A percentile compares a stretch with the other conserved stretches of the same genome.
These are phyloP conservation scores for Iris macrosiphon DNA, from an alignment of 106 monocot species.

Conservation along the genomic window DNA sequence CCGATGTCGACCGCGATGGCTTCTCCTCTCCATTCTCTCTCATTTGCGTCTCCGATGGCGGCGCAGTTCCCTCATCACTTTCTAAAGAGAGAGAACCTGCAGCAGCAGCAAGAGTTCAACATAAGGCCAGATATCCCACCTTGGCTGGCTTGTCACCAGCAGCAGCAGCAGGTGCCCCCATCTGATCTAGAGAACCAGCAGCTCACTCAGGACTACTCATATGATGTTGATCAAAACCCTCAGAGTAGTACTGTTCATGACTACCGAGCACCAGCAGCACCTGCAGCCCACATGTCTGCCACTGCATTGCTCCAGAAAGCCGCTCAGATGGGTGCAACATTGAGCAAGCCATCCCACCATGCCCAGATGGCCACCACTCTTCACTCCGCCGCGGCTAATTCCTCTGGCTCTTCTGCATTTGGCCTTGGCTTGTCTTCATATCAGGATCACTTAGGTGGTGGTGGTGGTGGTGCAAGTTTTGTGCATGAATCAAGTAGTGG, in stretches of 20 bases:
- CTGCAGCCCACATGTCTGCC: slow-evolving; percentile 59
- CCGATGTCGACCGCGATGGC: too few relatives aligned
- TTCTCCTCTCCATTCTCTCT: too few relatives aligned
- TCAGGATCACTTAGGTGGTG: too few relatives aligned
- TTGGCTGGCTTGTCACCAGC: slow-evolving; percentile 26
- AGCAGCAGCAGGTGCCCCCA: neutral
- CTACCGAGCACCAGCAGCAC: neutral
- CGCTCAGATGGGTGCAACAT: slow-evolving; percentile 71
- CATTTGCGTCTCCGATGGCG: too few relatives aligned
- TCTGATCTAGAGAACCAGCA: slow-evolving; percentile 3
- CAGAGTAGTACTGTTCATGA: neutral
- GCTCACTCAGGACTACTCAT: slow-evolving; percentile 2
- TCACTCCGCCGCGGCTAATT: too few relatives aligned
- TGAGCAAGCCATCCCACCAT: slow-evolving; percentile 31
- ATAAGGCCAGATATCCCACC: slow-evolving; percentile 25
- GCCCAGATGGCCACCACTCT: slow-evolving; percentile 52
- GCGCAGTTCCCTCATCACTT: too few relatives aligned
- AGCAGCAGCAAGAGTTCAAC: too few relatives aligned
- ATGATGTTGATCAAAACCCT: neutral
- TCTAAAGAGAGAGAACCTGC: too few relatives aligned
- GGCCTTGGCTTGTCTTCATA: too few relatives aligned
- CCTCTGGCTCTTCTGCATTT: neutral
- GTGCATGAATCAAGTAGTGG: too few relatives aligned
- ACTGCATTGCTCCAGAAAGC: slow-evolving; percentile 81
- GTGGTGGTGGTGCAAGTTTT: too few relatives aligned